Base-by-base conservation (phyloP, 2,329 filamentous ascomycete species). In the Emydomyces testavorans region DNA sequence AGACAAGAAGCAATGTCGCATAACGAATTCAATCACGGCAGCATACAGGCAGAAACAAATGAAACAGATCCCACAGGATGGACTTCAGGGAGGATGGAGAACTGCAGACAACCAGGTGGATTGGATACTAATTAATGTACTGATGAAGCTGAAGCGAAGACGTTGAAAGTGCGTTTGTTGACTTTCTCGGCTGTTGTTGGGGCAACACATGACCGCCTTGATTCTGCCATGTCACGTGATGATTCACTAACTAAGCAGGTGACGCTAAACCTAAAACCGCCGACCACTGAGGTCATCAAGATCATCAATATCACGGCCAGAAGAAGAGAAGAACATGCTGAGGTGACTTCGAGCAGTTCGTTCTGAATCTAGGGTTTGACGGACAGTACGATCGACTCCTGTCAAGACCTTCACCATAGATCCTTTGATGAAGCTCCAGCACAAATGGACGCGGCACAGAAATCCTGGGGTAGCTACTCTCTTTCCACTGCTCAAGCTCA, bases 371-470 rank as follows among this genome's bases (percentile, higher is more conserved):
- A n/a, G n/a, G n/a, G n/a, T n/a, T n/a, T n/a, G n/a, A n/a, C n/a
- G n/a, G n/a, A n/a, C n/a, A n/a, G n/a, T n/a, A n/a, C n/a, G n/a
- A n/a, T n/a, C n/a, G n/a, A n/a, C n/a, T n/a, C n/a, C 6, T 21
- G 8, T 21, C 35, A 38, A 38, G 35, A 4, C 18, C n/a, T 38
- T 16, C 13, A 11, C 8, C 15, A 20, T 10, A 16, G 8, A 10
- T 8, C 16, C 13, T 34, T 23, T 54, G 50, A 52, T 51, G 47
- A 52, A 43, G 36, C 45, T 44, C 45, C 51, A 37, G 5, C 36
- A 4, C 20, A 8, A 51, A 78, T 78, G 76, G 72, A 77, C 56
- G 65, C 69, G 58, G 73, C 77, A 52, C 73, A 74, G 64, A 75
- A 74, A 63, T 73, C 76, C 48, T 82, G 78, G 78, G 77, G 78